A percentile compares a stretch with the other conserved stretches of the same genome.
These are phyloP conservation scores for Bipolaris zeicola DNA, from an alignment of 2,329 filamentous ascomycete species.

Conservation along the genomic window DNA sequence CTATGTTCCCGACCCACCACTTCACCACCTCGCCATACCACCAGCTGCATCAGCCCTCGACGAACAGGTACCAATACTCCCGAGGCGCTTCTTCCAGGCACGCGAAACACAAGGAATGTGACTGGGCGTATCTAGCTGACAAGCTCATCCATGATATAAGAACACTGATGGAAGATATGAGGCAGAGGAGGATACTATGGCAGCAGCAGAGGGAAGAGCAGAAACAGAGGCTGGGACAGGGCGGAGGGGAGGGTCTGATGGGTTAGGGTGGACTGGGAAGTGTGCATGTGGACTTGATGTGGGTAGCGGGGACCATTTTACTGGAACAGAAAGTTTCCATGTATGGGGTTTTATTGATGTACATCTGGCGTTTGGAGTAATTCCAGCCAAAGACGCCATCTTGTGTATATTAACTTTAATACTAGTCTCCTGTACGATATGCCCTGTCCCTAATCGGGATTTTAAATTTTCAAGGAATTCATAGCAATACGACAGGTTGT, in stretches of 20 bases:
- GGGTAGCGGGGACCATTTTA: no score
- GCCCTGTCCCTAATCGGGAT: no score
- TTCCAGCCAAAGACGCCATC: no score
- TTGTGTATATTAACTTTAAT: no score
- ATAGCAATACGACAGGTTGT: not conserved
- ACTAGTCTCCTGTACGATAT: no score
- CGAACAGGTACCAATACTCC: not conserved
- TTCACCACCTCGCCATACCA: not conserved
- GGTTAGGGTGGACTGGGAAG: no score
- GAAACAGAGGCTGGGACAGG: not conserved
- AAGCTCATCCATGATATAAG: slow-evolving; percentile 10
- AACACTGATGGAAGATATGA: slow-evolving; percentile 12
- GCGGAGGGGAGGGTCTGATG: not conserved
- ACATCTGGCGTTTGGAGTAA: no score
- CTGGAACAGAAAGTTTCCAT: no score
- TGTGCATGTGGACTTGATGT: not conserved
- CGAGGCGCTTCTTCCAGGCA: not conserved
- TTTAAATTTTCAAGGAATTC: not conserved
- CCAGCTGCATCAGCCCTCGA: not conserved
- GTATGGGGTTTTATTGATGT: no score
- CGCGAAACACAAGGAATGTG: not conserved
- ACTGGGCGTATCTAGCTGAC: slow-evolving; percentile 10
- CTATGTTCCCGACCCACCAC: slow-evolving; percentile 3
- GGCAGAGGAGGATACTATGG: slow-evolving; percentile 9
- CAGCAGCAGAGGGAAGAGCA: slow-evolving; percentile 6